A percentile compares a stretch with the other conserved stretches of the same genome.
Conservation (phyloP, 2,329 filamentous ascomycete genomes). For the Sclerotinia sclerotiorum region DNA sequence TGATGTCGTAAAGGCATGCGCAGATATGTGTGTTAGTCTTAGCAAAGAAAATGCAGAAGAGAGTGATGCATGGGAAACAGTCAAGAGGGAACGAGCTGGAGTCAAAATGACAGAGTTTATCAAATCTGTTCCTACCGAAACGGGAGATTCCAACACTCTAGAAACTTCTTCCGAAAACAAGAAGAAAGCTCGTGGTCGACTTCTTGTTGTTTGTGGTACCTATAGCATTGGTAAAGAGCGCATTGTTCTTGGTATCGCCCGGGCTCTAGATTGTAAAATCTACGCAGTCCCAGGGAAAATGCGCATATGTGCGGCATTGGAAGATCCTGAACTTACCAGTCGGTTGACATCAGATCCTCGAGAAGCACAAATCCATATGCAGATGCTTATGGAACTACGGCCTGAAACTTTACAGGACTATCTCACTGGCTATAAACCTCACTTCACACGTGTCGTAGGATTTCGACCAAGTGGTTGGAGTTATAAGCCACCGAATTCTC, state of each 20-base stretch:
- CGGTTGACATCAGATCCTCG: slow-evolving; percentile 77
- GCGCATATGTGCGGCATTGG: slow-evolving; percentile 78
- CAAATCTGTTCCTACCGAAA: slow-evolving; percentile 40
- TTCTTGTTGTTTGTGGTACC: slow-evolving; percentile 91
- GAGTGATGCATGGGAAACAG: slow-evolving; percentile 55
- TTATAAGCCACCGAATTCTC: slow-evolving; percentile 70
- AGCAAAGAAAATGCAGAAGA: slow-evolving; percentile 63
- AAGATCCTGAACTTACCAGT: slow-evolving; percentile 76
- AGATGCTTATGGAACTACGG: slow-evolving; percentile 89
- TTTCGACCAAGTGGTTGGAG: slow-evolving; percentile 95
- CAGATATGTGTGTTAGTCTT: slow-evolving; percentile 79
- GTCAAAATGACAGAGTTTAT: slow-evolving; percentile 65
- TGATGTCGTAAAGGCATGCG: slow-evolving; percentile 83
- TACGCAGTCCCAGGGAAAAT: slow-evolving; percentile 83
- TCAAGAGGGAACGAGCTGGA: slow-evolving; percentile 54
- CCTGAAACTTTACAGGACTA: slow-evolving; percentile 91
- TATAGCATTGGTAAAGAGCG: slow-evolving; percentile 98
- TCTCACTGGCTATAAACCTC: slow-evolving; percentile 72
- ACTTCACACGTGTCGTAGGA: slow-evolving; percentile 83
- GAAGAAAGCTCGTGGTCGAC: slow-evolving; percentile 56
- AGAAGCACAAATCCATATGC: slow-evolving; percentile 96
- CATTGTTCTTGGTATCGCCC: slow-evolving; percentile 88
- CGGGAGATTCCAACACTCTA: slow-evolving; percentile 33
- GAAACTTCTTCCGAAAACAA: slow-evolving; percentile 23
- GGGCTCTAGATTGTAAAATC: slow-evolving; percentile 82